Evolutionary conservation across 1,139 yeast genomes (phyloP), one percentile per base, ranked within the genome.

Genomic region (Kurtzmaniella quercitrusa): DNA sequence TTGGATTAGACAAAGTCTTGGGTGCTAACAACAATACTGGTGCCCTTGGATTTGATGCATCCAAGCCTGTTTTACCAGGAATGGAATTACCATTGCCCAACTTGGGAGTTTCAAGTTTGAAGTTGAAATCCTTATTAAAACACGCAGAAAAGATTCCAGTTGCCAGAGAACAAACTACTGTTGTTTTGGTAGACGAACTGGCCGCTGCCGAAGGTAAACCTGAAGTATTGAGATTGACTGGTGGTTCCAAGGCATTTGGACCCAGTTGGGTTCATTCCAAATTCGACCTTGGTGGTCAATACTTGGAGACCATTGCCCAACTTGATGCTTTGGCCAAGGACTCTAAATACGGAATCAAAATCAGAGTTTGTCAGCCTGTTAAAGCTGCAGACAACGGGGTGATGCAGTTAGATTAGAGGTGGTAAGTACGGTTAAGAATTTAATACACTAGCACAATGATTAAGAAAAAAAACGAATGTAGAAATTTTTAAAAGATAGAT

Each of bases 231-330:
- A 78, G 95, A 60, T 74, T 91, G 50, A 80, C 94, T 33, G 97
- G 96, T 38, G 95, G 95, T 40, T 61, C 69, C 38, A 74, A 76
- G 53, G 74, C 82, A 17, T 70, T 80, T 45, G 75, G 78, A 44
- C 89, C 96, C 50, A 81, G 89, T 51, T 91, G 94, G 89, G 84
- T 87, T 41, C 96, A 89, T 59, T 88, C 96, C 23, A 69, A 77
- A 41, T 80, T 66, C 63, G 78, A 78, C 59, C 63, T 84, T 46
- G 59, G 70, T 40, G 76, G 74, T 40, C 61, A 64, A 9, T 65
- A 71, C 44, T 66, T 71, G 22, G 77, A 71, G 45, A 74, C 78
- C 42, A 72, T 82, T 38, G 63, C 71, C 48, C 76, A 79, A 47
- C 69, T 85, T 56, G 74, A 77, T 42, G 74, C 76, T 48, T 65